Evolutionary conservation across 306 rosid genomes (phyloP).

Genomic region (Trichosanthes truncata): DNA sequence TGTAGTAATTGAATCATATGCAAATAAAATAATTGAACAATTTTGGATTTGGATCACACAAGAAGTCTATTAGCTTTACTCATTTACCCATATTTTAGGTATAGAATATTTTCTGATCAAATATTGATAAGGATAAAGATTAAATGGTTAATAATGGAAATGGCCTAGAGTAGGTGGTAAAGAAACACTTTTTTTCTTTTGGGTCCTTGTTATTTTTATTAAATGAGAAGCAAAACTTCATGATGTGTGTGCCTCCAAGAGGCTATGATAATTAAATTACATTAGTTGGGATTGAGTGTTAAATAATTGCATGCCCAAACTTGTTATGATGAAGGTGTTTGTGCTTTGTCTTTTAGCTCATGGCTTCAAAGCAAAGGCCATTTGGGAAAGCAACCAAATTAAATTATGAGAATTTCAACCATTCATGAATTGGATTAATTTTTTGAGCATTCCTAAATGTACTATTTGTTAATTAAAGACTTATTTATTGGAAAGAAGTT

Average conservation of each 20-base stretch:
- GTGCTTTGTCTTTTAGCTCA: not conserved
- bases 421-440: not conserved
- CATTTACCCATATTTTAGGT: not conserved
- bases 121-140: not conserved
- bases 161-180: not conserved
- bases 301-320: not conserved
- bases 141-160: not conserved
- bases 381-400: not conserved
- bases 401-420: not conserved
- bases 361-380: constrained; percentile 1
- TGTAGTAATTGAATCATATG: no score
- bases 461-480: not conserved
- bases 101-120: not conserved
- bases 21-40: no score
- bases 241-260: not conserved
- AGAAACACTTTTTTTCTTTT: not conserved
- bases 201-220: not conserved
- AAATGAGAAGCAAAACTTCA: not conserved
- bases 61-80: not conserved
- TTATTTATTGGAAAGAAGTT: not conserved
- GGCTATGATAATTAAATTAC: not conserved
- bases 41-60: not conserved
- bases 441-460: not conserved
- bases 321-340: not conserved
- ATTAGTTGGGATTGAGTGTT: not conserved